These are phyloP conservation scores for Dendrothele bispora DNA, from an alignment of 768 basidiomycete genomes.

Conservation along the genomic window DNA sequence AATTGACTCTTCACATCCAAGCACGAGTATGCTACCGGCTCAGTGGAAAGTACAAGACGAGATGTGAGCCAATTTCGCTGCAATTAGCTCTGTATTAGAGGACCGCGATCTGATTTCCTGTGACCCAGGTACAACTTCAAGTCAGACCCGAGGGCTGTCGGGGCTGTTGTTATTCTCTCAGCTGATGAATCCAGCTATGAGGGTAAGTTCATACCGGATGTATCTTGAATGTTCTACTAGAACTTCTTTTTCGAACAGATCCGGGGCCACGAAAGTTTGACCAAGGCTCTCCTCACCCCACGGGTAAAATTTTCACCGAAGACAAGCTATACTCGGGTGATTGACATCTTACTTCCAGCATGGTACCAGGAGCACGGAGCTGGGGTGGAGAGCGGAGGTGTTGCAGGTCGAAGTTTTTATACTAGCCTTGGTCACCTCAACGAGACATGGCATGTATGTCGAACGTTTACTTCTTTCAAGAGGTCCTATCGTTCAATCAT, in stretches of 20 bases:
- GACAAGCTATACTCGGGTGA: not conserved
- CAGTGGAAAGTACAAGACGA: constrained; percentile 58
- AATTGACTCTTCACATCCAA: constrained; percentile 58
- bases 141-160: constrained; percentile 64
- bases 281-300: constrained; percentile 77
- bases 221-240: not conserved
- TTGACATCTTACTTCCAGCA: constrained; percentile 40
- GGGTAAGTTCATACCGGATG: constrained; percentile 36
- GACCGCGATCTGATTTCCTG: not conserved
- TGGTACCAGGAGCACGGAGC: constrained; percentile 83
- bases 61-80: constrained; percentile 55
- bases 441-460: constrained; percentile 71
- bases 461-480: not conserved
- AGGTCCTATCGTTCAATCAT: not conserved
- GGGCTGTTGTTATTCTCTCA: constrained; percentile 60
- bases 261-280: constrained; percentile 49
- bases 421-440: constrained; percentile 79
- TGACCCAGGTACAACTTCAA: constrained; percentile 64
- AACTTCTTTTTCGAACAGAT: constrained; percentile 29
- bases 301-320: constrained; percentile 42
- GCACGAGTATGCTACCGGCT: constrained; percentile 52
- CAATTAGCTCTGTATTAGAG: too few relatives aligned
- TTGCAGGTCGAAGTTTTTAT: constrained; percentile 79
- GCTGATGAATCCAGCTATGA: constrained; percentile 67
- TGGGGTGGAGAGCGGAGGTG: constrained; percentile 49